phyloP scores from a whole-genome alignment of 805 yeast species.

The Lachancea thermotolerans region DNA sequence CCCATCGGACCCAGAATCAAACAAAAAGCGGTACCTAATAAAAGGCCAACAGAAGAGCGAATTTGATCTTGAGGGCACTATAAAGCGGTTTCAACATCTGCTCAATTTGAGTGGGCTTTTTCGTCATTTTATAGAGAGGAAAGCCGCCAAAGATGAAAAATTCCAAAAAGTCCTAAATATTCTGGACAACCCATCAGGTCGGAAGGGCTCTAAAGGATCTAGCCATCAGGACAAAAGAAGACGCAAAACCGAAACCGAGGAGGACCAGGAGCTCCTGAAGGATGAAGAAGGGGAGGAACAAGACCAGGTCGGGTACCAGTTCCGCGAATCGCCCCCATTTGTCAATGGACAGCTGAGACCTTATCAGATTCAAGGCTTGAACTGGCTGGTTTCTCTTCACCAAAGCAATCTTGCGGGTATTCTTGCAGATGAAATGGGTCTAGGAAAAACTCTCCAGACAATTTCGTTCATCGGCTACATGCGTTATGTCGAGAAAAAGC shows the following conservation, averaged over 20 bases:
- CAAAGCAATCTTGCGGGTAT: slow-evolving; percentile 76
- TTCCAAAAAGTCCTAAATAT: slow-evolving; percentile 47
- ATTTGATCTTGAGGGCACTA: slow-evolving; percentile 53
- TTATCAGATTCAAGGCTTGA: slow-evolving; percentile 74
- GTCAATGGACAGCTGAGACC: slow-evolving; percentile 59
- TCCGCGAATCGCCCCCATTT: slow-evolving; percentile 80
- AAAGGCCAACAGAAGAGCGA: slow-evolving; percentile 15
- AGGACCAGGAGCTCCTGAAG: slow-evolving; percentile 66
- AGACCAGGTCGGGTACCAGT: slow-evolving; percentile 33
- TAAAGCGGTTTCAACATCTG: slow-evolving; percentile 59
- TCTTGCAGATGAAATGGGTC: slow-evolving; percentile 98
- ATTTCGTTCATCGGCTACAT: slow-evolving; percentile 88
- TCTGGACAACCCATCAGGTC: slow-evolving; percentile 19
- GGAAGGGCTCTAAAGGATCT: slow-evolving; percentile 12
- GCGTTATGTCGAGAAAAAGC: slow-evolving; percentile 73
- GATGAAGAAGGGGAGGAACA: slow-evolving; percentile 34
- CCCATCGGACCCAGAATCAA: slow-evolving; percentile 16
- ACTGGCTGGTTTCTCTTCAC: slow-evolving; percentile 66
- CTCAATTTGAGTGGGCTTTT: slow-evolving; percentile 60
- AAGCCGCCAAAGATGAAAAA: slow-evolving; percentile 54
- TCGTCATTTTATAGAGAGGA: slow-evolving; percentile 58
- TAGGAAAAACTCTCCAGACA: slow-evolving; percentile 88
- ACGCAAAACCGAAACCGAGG: slow-evolving; percentile 70
- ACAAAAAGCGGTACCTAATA: slow-evolving; percentile 23
- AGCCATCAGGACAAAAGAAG: slow-evolving; percentile 39